These are phyloP conservation scores for Canna indica DNA, from an alignment of 176 grass and related monocot genomes.

Conservation along the genomic window DNA sequence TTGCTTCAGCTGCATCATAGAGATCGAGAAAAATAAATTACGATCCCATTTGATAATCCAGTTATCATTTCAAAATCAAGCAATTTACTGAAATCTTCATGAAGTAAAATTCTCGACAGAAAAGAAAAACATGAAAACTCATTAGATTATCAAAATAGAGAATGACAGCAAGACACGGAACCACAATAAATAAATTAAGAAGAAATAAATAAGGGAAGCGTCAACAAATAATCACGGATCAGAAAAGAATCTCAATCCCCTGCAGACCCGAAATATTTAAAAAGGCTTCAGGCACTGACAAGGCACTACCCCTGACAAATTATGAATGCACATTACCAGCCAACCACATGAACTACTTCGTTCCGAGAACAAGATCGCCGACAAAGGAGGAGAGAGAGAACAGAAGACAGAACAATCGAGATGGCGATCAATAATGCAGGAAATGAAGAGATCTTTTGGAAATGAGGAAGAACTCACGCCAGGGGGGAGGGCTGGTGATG, in stretches of 20 bases:
- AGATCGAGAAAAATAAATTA: not conserved
- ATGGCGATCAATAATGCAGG: not conserved
- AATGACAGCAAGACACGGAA: not conserved
- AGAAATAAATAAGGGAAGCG: not conserved
- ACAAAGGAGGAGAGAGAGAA: not conserved
- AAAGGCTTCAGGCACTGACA: not conserved
- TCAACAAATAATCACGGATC: not conserved
- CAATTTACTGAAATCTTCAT: not conserved
- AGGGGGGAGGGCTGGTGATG: slow-evolving; percentile 95
- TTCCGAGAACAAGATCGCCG: not conserved
- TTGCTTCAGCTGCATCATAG: slow-evolving; percentile 67
- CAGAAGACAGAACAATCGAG: not conserved
- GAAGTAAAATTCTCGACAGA: not conserved
- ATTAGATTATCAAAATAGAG: too few relatives aligned
- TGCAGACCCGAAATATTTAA: not conserved
- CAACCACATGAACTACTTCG: not conserved
- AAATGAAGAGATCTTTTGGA: not conserved
- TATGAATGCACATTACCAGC: not conserved
- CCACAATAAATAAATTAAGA: too few relatives aligned
- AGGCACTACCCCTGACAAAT: not conserved
- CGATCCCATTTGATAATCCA: not conserved
- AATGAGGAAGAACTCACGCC: slow-evolving; percentile 46
- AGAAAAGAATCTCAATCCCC: not conserved
- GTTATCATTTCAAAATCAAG: not conserved
- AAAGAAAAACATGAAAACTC: not conserved